Conservation (phyloP, 148 eudicot species). For the Pouteria glomerata region DNA sequence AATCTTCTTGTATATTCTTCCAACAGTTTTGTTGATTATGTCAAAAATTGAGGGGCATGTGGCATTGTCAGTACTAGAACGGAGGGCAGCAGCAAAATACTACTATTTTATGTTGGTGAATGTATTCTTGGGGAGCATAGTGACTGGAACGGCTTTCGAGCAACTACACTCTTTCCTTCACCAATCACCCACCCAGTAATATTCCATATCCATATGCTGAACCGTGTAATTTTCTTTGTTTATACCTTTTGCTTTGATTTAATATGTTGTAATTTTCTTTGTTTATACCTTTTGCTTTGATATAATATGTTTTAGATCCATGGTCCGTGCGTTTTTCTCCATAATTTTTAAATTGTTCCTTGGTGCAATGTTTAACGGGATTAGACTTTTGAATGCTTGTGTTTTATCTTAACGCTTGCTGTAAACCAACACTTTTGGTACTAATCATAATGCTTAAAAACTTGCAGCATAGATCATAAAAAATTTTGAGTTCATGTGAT, state of each 20-base stretch:
- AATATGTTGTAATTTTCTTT: neutral
- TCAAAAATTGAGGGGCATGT: conserved; percentile 91
- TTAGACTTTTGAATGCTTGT: neutral
- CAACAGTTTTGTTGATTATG: conserved; percentile 76
- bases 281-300: neutral
- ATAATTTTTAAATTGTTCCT: neutral
- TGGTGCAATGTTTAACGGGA: neutral
- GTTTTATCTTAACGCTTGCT: neutral
- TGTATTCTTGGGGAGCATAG: conserved; percentile 91
- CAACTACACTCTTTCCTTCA: conserved; percentile 91
- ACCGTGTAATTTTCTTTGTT: neutral
- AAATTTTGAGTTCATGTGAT: neutral
- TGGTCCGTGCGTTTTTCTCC: neutral
- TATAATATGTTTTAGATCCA: neutral
- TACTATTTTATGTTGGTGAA: conserved; percentile 96
- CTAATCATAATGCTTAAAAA: neutral
- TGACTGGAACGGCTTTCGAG: conserved; percentile 83
- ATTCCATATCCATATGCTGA: conserved; percentile 12
- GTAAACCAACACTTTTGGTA: neutral
- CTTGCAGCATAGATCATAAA: neutral
- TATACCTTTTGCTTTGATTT: neutral
- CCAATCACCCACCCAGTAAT: conserved; percentile 81
- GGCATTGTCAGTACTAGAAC: conserved; percentile 68
- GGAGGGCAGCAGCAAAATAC: conserved; percentile 85
- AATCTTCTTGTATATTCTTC: conserved; percentile 74